phyloP scores from a whole-genome alignment of 2,329 filamentous ascomycete genomes.

The Didymella pinodella region DNA sequence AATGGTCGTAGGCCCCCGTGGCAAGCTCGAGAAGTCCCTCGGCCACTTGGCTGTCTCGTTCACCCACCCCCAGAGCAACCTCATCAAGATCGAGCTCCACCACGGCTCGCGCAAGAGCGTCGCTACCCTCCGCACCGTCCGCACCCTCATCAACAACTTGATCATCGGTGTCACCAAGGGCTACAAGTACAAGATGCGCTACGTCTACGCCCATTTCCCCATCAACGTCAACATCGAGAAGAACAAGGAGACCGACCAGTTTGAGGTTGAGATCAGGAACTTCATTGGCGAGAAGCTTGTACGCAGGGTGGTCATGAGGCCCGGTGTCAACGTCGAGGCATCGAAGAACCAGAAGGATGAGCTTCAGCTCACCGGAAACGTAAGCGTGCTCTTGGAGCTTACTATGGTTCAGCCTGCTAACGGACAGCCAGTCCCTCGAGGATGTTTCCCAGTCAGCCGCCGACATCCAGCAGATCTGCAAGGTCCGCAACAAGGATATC shows the following conservation, averaged over 20 bases:
- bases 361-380: constrained; percentile 89
- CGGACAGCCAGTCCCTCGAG: constrained; percentile 73
- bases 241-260: constrained; percentile 87
- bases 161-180: constrained; percentile 98
- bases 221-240: constrained; percentile 99
- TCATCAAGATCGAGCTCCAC: constrained; percentile 98
- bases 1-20: constrained; percentile 42
- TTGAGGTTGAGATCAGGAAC: constrained; percentile 95
- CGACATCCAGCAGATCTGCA: constrained; percentile 99
- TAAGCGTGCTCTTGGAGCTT: constrained; percentile 26
- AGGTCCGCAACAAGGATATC: constrained; percentile 99
- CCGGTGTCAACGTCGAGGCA: constrained; percentile 88
- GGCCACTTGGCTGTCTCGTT: constrained; percentile 97
- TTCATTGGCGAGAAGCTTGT: constrained; percentile 90
- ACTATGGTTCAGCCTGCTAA: constrained; percentile 28
- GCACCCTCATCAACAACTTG: constrained; percentile 98
- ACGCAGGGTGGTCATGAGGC: constrained; percentile 86
- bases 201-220: constrained; percentile 99
- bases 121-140: constrained; percentile 96
- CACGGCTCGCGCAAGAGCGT: constrained; percentile 98
- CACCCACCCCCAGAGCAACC: constrained; percentile 81
- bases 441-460: constrained; percentile 96
- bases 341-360: constrained; percentile 97
- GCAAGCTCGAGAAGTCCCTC: constrained; percentile 97
- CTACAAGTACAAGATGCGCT: constrained; percentile 99